A percentile compares a stretch with the other conserved stretches of the same genome.
phyloP scores from a whole-genome alignment of 768 basidiomycete genomes.

The Termitomyces sp. region DNA sequence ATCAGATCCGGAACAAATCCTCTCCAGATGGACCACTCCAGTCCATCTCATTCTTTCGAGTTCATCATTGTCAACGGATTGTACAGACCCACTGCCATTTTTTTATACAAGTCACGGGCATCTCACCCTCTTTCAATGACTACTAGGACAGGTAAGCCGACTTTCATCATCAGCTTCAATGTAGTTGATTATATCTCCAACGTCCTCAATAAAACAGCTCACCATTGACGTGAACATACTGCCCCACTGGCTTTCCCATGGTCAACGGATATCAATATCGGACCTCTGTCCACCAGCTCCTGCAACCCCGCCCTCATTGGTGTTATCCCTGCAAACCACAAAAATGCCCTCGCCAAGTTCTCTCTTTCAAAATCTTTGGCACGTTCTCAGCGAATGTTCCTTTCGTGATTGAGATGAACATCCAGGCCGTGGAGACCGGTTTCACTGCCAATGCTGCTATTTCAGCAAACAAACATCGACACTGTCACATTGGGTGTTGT shows the following conservation, averaged over 20 bases:
- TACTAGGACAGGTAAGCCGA: too few species aligned
- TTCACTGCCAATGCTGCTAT: slow-evolving; percentile 44
- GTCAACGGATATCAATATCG: slow-evolving; percentile 30
- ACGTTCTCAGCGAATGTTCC: slow-evolving; percentile 34
- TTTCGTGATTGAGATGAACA: slow-evolving; percentile 40
- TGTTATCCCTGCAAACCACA: slow-evolving; percentile 36
- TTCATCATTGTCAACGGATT: too few species aligned
- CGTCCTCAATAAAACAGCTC: too few species aligned
- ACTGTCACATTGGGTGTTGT: slow-evolving; percentile 47
- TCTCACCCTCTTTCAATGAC: too few species aligned
- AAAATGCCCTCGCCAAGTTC: slow-evolving; percentile 41
- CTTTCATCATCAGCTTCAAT: too few species aligned
- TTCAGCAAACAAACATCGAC: slow-evolving; percentile 40
- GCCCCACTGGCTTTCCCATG: slow-evolving; percentile 63
- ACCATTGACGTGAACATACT: too few species aligned
- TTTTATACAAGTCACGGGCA: too few species aligned
- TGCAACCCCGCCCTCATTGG: slow-evolving; percentile 33
- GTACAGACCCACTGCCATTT: too few species aligned
- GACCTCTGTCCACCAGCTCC: slow-evolving; percentile 19
- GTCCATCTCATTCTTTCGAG: too few species aligned
- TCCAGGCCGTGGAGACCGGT: slow-evolving; percentile 31
- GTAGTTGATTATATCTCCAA: too few species aligned
- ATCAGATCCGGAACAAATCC: too few species aligned
- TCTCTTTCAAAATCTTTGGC: slow-evolving; percentile 30
- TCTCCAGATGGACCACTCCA: too few species aligned